A percentile compares a stretch with the other conserved stretches of the same genome.
These are phyloP conservation scores for Colletotrichum sp. DNA, from an alignment of 2,329 filamentous ascomycete genomes.

Conservation along the genomic window DNA sequence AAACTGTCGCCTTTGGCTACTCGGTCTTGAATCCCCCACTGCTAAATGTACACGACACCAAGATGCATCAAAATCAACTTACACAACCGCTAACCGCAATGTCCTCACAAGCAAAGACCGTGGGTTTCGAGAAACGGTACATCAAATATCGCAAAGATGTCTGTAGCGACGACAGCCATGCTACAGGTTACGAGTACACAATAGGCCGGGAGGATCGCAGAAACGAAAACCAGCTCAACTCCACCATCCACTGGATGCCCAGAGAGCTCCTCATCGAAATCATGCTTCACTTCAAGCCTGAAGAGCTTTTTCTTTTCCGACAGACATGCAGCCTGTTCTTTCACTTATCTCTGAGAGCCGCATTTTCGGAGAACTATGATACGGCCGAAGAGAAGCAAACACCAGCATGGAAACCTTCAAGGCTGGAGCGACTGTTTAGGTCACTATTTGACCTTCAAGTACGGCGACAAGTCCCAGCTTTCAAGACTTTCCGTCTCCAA, in stretches of 20 bases:
- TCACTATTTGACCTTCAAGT: background rate
- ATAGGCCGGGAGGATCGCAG: background rate
- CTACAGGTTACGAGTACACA: background rate
- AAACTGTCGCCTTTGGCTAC: background rate
- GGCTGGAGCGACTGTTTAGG: background rate
- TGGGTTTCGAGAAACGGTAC: background rate
- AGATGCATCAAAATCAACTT: background rate
- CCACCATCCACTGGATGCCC: background rate
- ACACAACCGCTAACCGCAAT: background rate
- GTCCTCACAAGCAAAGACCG: background rate
- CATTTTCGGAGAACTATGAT: background rate
- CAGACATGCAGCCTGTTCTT: background rate
- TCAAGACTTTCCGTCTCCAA: background rate
- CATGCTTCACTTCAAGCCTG: background rate
- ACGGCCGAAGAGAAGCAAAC: background rate
- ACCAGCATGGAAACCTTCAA: background rate
- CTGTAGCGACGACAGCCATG: background rate
- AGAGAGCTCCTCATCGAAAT: background rate
- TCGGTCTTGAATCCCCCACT: too few relatives aligned
- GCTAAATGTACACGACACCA: background rate
- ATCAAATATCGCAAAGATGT: background rate
- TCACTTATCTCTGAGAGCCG: background rate
- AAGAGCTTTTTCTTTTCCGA: background rate
- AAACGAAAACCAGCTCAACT: background rate
- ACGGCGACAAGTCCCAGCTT: background rate